Evolutionary conservation across 1,284 basidiomycete species (phyloP).

Genomic region (Schizopora paradoxa): DNA sequence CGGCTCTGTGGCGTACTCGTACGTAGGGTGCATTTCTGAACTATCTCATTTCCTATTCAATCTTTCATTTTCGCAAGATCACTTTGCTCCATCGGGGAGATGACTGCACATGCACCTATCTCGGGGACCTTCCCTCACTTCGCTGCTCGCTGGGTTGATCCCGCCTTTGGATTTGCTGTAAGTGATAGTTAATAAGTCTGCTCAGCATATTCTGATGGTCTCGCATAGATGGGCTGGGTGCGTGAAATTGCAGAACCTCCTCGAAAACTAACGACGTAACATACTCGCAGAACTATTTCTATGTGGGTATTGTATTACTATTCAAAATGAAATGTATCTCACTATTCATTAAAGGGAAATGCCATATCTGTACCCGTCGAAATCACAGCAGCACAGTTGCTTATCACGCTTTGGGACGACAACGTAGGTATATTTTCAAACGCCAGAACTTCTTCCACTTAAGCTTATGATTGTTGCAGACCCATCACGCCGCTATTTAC

Average conservation of each 20-base stretch:
- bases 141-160: conserved; percentile 70
- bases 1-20: conserved; percentile 59
- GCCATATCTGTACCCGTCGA: conserved; percentile 18
- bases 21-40: too few relatives aligned
- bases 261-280: too few relatives aligned
- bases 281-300: conserved; percentile 20
- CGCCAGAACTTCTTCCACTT: too few relatives aligned
- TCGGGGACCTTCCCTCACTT: conserved; percentile 74
- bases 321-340: background rate
- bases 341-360: conserved; percentile 11
- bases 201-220: background rate
- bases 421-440: conserved; percentile 37
- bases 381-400: conserved; percentile 33
- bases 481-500: conserved; percentile 52
- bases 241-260: background rate
- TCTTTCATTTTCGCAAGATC: conserved; percentile 32
- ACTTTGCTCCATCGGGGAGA: conserved; percentile 61
- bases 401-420: conserved; percentile 75
- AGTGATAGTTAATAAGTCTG: conserved; percentile 2
- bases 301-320: conserved; percentile 8
- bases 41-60: too few relatives aligned
- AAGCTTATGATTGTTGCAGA: conserved; percentile 27
- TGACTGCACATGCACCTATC: conserved; percentile 67
- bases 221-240: conserved; percentile 12
- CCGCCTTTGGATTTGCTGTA: conserved; percentile 36